These are phyloP conservation scores for Lentinula sp. DNA, from an alignment of 768 basidiomycete species.

Conservation along the genomic window DNA sequence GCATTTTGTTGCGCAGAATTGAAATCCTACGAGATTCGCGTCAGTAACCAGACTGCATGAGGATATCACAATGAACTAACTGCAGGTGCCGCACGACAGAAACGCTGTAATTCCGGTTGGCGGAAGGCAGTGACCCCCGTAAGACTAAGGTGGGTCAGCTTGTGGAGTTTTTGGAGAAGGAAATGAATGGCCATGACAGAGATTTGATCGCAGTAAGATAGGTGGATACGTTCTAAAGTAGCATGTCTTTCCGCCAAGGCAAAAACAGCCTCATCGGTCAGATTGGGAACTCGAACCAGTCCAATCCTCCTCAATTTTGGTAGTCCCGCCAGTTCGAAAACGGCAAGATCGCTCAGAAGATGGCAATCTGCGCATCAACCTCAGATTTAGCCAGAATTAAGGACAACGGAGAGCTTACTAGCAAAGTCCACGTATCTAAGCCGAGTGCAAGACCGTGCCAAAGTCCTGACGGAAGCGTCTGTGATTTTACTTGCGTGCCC, in stretches of 20 bases:
- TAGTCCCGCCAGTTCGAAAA: conserved; percentile 82
- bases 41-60: not conserved
- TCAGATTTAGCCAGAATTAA: conserved; percentile 10
- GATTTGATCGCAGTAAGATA: conserved; percentile 96
- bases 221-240: conserved; percentile 90
- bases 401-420: conserved; percentile 46
- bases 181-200: conserved; percentile 88
- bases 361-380: conserved; percentile 57
- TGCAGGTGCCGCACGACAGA: conserved; percentile 82
- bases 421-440: conserved; percentile 96
- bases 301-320: conserved; percentile 93
- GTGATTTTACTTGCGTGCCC: conserved; percentile 90
- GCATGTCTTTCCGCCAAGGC: conserved; percentile 80
- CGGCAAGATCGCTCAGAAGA: conserved; percentile 86
- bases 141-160: conserved; percentile 89
- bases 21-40: conserved; percentile 59
- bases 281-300: conserved; percentile 85
- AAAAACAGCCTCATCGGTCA: conserved; percentile 93
- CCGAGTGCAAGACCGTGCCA: conserved; percentile 84
- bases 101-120: conserved; percentile 77
- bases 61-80: conserved; percentile 37
- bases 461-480: conserved; percentile 76
- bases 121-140: conserved; percentile 96
- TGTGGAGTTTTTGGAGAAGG: conserved; percentile 82
- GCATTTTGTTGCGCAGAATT: conserved; percentile 82